Conservation (phyloP, 306 rosid species). For the Cucumis hystrix region DNA sequence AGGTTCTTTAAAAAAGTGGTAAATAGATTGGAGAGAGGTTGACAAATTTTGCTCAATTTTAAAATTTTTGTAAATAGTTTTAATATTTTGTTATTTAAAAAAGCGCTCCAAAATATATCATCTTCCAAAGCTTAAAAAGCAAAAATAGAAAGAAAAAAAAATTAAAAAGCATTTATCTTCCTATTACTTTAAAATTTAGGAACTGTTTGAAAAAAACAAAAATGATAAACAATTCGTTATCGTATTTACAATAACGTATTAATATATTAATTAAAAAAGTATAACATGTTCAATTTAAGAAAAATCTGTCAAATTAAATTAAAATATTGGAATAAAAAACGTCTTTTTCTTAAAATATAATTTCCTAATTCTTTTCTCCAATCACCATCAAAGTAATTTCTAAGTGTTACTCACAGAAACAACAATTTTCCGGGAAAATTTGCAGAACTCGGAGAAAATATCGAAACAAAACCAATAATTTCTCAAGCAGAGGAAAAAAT, state of each 20-base stretch:
- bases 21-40: too few relatives aligned
- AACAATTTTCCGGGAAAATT: not conserved
- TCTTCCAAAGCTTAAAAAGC: too few relatives aligned
- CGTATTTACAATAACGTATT: not conserved
- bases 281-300: not conserved
- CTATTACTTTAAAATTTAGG: not conserved
- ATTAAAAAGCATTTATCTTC: not conserved
- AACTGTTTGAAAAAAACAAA: not conserved
- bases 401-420: not conserved
- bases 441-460: not conserved
- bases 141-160: too few relatives aligned
- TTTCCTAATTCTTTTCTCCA: not conserved
- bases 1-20: too few relatives aligned
- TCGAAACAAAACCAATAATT: not conserved
- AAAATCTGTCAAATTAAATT: not conserved
- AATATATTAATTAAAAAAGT: not conserved
- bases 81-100: too few relatives aligned
- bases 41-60: too few relatives aligned
- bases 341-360: not conserved
- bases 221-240: not conserved
- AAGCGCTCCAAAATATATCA: too few relatives aligned
- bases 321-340: not conserved
- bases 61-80: too few relatives aligned
- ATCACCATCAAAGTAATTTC: not conserved
- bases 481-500: not conserved